phyloP scores from a whole-genome alignment of 2,329 filamentous ascomycete species.

The Verruconis gallopava region DNA sequence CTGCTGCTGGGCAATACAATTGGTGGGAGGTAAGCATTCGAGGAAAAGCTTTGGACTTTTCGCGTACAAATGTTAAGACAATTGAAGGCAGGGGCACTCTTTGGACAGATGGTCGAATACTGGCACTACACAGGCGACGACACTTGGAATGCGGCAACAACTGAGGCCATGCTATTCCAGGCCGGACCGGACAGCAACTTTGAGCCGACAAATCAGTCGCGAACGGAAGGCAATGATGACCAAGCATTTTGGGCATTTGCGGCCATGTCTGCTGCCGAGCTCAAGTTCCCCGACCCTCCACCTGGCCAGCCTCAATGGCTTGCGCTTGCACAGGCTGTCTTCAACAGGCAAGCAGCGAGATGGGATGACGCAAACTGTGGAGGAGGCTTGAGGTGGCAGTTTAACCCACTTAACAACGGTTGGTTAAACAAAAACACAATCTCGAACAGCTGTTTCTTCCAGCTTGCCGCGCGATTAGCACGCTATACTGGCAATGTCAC shows the following conservation, averaged over 20 bases:
- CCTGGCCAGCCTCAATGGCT: slow-evolving; percentile 25
- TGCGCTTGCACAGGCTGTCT: slow-evolving; percentile 28
- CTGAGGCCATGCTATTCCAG: slow-evolving; percentile 14
- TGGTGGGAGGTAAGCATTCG: slow-evolving; percentile 10
- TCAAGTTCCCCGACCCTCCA: slow-evolving; percentile 57
- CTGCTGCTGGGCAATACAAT: slow-evolving; percentile 7
- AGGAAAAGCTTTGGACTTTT: too few species aligned
- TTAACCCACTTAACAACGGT: slow-evolving; percentile 22
- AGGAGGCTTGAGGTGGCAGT: slow-evolving; percentile 26
- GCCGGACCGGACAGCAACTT: slow-evolving; percentile 11
- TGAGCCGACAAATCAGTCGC: slow-evolving; percentile 11
- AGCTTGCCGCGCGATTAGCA: slow-evolving; percentile 25
- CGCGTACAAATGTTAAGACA: too few species aligned
- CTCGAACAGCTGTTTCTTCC: slow-evolving; percentile 26
- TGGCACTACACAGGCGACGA: slow-evolving; percentile 14
- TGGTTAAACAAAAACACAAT: slow-evolving; percentile 28
- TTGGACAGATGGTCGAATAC: slow-evolving; percentile 10
- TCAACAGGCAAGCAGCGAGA: slow-evolving; percentile 24
- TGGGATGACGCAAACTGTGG: slow-evolving; percentile 21
- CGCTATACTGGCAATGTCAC: slow-evolving; percentile 25
- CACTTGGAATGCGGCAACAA: slow-evolving; percentile 12
- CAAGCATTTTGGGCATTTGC: slow-evolving; percentile 78
- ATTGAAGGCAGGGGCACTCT: not conserved
- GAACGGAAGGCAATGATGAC: slow-evolving; percentile 35
- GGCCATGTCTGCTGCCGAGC: slow-evolving; percentile 65